Percentiles rank a stretch among this genome's conserved stretches.
These are phyloP conservation scores for Phaffia australis DNA, from an alignment of 768 basidiomycete genomes.

Conservation along the genomic window DNA sequence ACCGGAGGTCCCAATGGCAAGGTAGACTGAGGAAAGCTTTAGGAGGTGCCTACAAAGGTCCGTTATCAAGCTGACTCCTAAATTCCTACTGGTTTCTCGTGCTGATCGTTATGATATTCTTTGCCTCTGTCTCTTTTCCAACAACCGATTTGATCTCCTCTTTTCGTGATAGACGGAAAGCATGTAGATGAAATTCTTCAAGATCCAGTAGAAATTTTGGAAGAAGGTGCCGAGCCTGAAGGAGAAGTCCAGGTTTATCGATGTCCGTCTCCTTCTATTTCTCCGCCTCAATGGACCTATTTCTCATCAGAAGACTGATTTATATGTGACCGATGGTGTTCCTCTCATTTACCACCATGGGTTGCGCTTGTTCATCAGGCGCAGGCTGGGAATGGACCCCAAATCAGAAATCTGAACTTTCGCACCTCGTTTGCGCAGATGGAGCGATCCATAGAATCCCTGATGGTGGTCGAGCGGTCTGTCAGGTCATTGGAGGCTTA, in stretches of 20 bases:
- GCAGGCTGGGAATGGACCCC: too few relatives aligned
- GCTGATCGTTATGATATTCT: too few relatives aligned
- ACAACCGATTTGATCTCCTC: not conserved
- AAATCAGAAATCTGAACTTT: not conserved
- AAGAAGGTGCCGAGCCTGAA: not conserved
- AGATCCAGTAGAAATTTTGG: not conserved
- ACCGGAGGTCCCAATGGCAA: slow-evolving; percentile 40
- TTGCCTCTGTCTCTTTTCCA: not conserved
- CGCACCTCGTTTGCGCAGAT: slow-evolving; percentile 21
- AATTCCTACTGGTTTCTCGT: too few relatives aligned
- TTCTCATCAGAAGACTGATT: not conserved
- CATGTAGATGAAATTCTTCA: not conserved
- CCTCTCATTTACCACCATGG: too few relatives aligned
- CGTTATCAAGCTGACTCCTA: not conserved
- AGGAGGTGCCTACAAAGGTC: slow-evolving; percentile 54
- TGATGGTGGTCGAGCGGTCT: not conserved
- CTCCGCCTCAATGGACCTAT: not conserved
- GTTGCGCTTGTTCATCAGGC: too few relatives aligned
- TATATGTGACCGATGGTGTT: too few relatives aligned
- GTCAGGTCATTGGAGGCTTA: too few relatives aligned
- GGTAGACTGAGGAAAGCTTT: slow-evolving; percentile 49
- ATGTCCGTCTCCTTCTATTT: not conserved
- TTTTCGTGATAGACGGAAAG: slow-evolving; percentile 1
- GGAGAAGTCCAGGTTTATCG: not conserved
- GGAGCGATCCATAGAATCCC: slow-evolving; percentile 10